Evolutionary conservation across 2,329 filamentous ascomycete genomes (phyloP), one percentile per base, ranked within the genome.

Genomic region (Fusarium albidum): DNA sequence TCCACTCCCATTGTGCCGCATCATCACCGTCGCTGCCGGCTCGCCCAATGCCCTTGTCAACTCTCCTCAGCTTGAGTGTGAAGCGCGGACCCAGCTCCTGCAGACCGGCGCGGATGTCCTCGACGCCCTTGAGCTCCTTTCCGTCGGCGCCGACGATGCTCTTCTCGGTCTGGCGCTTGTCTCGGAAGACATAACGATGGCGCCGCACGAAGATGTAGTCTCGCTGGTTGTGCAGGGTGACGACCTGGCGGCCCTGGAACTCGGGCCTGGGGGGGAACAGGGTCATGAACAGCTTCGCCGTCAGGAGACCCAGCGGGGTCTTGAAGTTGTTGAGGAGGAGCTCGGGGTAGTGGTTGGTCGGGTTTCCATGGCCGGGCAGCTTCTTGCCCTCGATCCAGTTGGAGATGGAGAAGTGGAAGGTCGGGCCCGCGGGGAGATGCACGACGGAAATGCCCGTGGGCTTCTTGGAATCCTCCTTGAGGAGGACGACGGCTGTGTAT

Each of bases 1-100:
- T 96, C 95, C 95, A 99, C 72, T 97, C 86, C 94, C 95, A 98
- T 70, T 96, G 91, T 64, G 92, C 84, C 31, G 92, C 91, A 73
- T 88, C 78, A 73, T 86, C 79, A 79, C 91, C 84, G 56, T 86
- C 81, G 65, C 85, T 87, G 14, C 86, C 86, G 8, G 86, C 85
- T 49, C 83, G 76, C 12, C 85, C 85, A 61, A 99, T 90, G 0
- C 93, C 94, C 75, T 92, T 93, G 71, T 98, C 94, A 35, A 98
- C 88, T 67, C 95, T 86, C 64, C 93, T 85, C 68, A 99, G 76
- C 79, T 98, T 98, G 61, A 98, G 75, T 3, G 77, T 79, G 43
- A 77, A 95, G 82, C 66, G 80, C 8, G 92, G 93, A 0, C 94
- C 94, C 18, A 97, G 66, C 75, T 98, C 95, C 74, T 98, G 95